Base-by-base conservation (phyloP, 768 basidiomycete genomes). In the Hygrophorus russula region DNA sequence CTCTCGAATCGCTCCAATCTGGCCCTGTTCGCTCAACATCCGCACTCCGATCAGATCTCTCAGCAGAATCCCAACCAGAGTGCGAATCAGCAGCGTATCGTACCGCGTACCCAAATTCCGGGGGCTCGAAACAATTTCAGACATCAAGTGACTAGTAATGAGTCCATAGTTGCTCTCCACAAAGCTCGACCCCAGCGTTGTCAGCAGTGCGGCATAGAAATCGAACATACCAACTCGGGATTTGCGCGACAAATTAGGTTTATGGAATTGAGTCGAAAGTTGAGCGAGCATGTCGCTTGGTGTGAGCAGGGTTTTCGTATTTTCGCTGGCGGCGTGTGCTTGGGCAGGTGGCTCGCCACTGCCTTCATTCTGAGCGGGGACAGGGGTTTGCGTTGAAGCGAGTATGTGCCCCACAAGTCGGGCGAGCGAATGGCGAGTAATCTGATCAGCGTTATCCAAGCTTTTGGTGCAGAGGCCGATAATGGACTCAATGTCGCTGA, bases 11-110 rank as follows among this genome's bases (percentile, higher is more conserved):
- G 93, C 93, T 19, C 70, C 67, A 36, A 98, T 93, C 60, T 98
- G 94, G 0, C 85, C 93, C 56, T 91, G 88, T 55, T 99, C 94
- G 47, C 85, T 85, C 49, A 98, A 63, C 73, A 96, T 82, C 47
- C 93, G 67, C 1, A 85, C 78, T 2, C 88, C 90, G 35, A 99
- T 78, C 19, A 97, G 71, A 51, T 96, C 89, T 40, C 91, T 70
- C 20, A 97, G 62, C 9, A 98, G 53, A 27, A 90, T 72, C 2
- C 78, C 80, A 19, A 91, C 81, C 12, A 87, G 64, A 24, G 78
- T 80, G 27, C 90, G 70, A 2, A 82, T 68, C 7, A 84, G 65
- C 2, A 97, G 58, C 1, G 70, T 69, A 27, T 98, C 96, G 55
- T 89, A 83, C 49, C 83, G 71, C 5, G 76, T 72, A 9, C 62